Percentiles rank a stretch among this genome's conserved stretches.
These are phyloP conservation scores for Jatropha multifida DNA, from an alignment of 441 rosid species.

Conservation along the genomic window DNA sequence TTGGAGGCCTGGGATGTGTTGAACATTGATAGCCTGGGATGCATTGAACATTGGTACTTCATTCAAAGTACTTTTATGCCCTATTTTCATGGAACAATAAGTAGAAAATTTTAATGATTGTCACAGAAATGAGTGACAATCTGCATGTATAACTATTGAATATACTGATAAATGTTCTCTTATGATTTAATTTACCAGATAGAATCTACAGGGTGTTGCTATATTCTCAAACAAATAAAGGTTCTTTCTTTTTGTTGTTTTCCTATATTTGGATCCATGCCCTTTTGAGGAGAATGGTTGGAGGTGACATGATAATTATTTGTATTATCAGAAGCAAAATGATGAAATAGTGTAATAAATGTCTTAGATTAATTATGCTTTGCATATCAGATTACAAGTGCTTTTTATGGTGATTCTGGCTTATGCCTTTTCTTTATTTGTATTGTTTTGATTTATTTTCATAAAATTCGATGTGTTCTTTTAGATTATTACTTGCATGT, in stretches of 20 bases:
- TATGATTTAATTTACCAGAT: not conserved
- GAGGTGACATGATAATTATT: not conserved
- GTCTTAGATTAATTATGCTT: not conserved
- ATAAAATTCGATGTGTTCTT: not conserved
- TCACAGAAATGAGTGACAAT: not conserved
- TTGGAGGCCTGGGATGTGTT: not conserved
- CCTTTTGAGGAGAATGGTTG: not conserved
- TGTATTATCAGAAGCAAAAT: not conserved
- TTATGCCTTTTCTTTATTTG: not conserved
- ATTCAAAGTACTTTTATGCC: not conserved
- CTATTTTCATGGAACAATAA: not conserved
- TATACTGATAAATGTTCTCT: not conserved
- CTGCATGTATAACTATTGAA: not conserved
- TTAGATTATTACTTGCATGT: not conserved
- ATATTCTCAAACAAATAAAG: not conserved
- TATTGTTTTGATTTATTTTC: not conserved
- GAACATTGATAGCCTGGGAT: not conserved
- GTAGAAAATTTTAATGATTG: constrained; percentile 1
- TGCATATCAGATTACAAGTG: not conserved
- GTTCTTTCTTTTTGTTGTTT: constrained; percentile 3
- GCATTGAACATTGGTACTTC: not conserved
- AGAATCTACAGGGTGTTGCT: not conserved
- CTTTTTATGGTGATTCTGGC: no score
- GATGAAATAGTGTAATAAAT: not conserved
- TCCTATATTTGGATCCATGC: not conserved